Evolutionary conservation across 495 filamentous ascomycete genomes (phyloP), one percentile per base, ranked within the genome.

Genomic region (Xylaria intraflava): DNA sequence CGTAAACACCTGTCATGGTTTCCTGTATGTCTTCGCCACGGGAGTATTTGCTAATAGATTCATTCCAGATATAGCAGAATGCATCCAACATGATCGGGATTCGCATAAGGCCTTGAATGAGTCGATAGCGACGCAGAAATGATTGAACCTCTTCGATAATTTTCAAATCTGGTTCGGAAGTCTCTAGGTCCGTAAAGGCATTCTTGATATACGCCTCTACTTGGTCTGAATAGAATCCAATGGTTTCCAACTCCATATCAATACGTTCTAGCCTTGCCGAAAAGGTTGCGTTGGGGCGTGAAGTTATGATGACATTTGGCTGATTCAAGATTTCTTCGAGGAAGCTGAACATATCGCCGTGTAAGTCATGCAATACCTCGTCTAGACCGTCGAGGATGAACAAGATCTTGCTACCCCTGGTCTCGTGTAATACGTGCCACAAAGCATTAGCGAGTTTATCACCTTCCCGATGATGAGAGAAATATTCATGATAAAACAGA

Each of bases 71-170:
- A 53, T 63, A 73, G 53, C 72, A 74, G 29, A 77, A 53, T n/a
- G 71, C 72, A 64, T 77, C 74, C 31, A 77, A 55, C 59, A 72
- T 72, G 49, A 77, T 70, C 1, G 72, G 75, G 38, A 78, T 75
- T 44, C 64, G 72, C 22, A 73, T 56, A 53, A 76, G 69, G 31
- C 57, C 61, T 47, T 67, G 46, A 29, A 78, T 57, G 1, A 73
- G 59, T 56, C 39, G 48, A 51, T 70, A 64, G 4, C 40, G 35
- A 45, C 64, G 27, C 29, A 77, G 59, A 44, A 69, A 78, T 8
- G 49, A 60, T 36, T 62, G 48, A 41, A 78, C 60, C 22, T 66
- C 43, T 6, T 55, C 22, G 22, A 53, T 42, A 22, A 51, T 62
- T 30, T 0, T 3, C 3, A 8, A 46, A 31, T 46, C 26, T 6